Conservation (phyloP, 2,329 filamentous ascomycete species). For the Biscogniauxia marginata region DNA sequence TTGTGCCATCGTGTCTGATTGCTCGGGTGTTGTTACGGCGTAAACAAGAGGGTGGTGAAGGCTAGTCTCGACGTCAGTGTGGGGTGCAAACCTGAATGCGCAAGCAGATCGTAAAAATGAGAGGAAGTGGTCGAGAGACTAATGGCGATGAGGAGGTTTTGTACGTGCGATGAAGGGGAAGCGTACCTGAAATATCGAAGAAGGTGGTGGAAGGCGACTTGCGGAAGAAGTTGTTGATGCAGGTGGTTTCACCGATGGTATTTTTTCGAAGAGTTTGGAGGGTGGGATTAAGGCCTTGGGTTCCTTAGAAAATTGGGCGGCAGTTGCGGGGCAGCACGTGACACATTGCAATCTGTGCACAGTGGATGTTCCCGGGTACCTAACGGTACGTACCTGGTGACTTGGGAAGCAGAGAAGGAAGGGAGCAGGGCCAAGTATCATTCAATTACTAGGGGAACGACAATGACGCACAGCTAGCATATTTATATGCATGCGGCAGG, state of each 20-base stretch:
- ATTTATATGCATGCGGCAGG: not conserved
- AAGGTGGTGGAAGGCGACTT: conserved; percentile 9
- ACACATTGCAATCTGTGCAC: conserved; percentile 12
- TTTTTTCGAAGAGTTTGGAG: conserved; percentile 28
- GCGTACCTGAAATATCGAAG: conserved; percentile 16
- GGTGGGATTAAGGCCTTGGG: conserved; percentile 29
- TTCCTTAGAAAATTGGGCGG: conserved; percentile 30
- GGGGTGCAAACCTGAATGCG: conserved; percentile 9
- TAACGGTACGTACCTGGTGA: not conserved
- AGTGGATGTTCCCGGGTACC: conserved; percentile 6
- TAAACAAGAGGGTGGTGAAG: conserved; percentile 45
- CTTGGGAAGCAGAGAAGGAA: not conserved
- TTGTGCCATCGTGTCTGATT: conserved; percentile 59
- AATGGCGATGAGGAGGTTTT: not conserved
- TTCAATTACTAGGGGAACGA: conserved; percentile 8
- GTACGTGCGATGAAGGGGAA: not conserved
- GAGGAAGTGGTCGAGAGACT: not conserved
- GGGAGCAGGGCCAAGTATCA: not conserved
- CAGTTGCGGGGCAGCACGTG: conserved; percentile 34
- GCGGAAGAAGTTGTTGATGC: conserved; percentile 17
- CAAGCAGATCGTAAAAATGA: not conserved
- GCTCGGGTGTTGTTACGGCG: conserved; percentile 34
- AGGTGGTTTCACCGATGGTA: conserved; percentile 23
- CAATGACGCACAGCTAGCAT: conserved; percentile 18
- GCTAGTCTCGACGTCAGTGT: conserved; percentile 28